phyloP scores from a whole-genome alignment of 1,139 yeast genomes.

The Suhomyces maxii region DNA sequence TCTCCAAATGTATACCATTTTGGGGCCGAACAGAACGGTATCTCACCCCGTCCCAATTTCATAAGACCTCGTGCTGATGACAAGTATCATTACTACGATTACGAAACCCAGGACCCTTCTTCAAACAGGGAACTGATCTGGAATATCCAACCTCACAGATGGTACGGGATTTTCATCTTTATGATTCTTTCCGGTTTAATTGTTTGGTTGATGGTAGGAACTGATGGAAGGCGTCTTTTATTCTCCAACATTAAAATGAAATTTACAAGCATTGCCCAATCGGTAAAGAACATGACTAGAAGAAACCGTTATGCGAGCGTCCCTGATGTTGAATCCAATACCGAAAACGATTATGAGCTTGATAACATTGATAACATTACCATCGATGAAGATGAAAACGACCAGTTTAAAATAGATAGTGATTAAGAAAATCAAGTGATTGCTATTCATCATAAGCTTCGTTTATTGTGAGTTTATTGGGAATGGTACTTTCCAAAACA shows the following conservation, averaged over 20 bases:
- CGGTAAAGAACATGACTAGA: background rate
- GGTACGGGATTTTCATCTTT: constrained; percentile 57
- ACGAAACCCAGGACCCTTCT: constrained; percentile 32
- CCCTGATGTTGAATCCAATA: background rate
- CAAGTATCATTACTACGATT: constrained; percentile 27
- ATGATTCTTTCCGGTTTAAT: constrained; percentile 41
- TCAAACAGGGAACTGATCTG: constrained; percentile 35
- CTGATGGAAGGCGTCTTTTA: constrained; percentile 23
- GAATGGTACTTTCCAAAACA: constrained; percentile 39
- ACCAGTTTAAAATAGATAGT: constrained; percentile 19
- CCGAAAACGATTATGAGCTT: constrained; percentile 8
- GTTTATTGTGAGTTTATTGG: background rate
- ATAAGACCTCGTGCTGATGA: constrained; percentile 23
- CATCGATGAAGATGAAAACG: constrained; percentile 1
- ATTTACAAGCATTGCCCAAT: background rate
- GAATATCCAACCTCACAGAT: constrained; percentile 50
- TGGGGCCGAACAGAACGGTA: constrained; percentile 54
- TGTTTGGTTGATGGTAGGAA: constrained; percentile 51
- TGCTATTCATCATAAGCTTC: too few species aligned
- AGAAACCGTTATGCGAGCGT: background rate
- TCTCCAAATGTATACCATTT: constrained; percentile 46
- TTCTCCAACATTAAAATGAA: background rate
- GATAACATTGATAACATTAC: constrained; percentile 7
- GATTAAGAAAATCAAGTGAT: constrained; percentile 13
- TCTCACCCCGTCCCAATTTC: constrained; percentile 47